Conservation (phyloP, 1,284 basidiomycete genomes). For the Cryptococcus sp. region DNA sequence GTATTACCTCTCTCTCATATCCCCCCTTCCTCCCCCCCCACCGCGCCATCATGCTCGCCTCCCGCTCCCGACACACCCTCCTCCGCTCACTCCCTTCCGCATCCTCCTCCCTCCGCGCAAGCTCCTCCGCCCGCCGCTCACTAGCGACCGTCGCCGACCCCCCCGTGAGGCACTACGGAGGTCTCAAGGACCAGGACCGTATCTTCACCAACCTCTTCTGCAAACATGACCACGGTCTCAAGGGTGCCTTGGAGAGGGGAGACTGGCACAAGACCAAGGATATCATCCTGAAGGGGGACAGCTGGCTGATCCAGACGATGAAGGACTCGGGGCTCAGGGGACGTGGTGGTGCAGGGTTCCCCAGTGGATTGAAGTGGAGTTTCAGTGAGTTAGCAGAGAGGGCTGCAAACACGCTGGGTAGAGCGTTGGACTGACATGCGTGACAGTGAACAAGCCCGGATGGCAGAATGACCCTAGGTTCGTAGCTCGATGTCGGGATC, state of each 20-base stretch:
- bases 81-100: background rate
- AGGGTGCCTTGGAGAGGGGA: constrained; percentile 84
- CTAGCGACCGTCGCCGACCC: constrained; percentile 72
- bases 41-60: background rate
- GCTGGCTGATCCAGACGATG: constrained; percentile 95
- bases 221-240: constrained; percentile 80
- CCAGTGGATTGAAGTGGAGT: constrained; percentile 95
- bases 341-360: constrained; percentile 95
- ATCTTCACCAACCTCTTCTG: constrained; percentile 87
- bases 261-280: constrained; percentile 99
- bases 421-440: constrained; percentile 2
- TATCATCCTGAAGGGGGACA: constrained; percentile 88
- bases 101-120: background rate
- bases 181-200: constrained; percentile 88
- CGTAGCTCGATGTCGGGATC: constrained; percentile 18
- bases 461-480: constrained; percentile 93
- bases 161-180: constrained; percentile 80
- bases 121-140: constrained; percentile 17
- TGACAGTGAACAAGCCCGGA: constrained; percentile 76
- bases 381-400: constrained; percentile 63
- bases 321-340: constrained; percentile 96
- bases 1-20: background rate
- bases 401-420: background rate
- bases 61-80: background rate
- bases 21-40: background rate